phyloP scores from a whole-genome alignment of 148 eudicot species.

The Rhododendron ferrugineum region DNA sequence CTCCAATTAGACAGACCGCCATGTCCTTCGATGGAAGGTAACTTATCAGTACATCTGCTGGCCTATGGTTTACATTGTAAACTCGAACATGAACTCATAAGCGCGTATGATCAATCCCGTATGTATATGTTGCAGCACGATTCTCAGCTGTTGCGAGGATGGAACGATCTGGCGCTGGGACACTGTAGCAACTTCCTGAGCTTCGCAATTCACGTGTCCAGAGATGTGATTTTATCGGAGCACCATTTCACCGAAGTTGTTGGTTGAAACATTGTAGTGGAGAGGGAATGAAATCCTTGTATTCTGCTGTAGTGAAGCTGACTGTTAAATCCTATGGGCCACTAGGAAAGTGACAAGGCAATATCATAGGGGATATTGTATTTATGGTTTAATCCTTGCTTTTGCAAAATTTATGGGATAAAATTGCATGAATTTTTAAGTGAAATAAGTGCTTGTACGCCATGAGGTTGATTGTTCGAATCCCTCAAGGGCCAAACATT shows the following conservation, averaged over 20 bases:
- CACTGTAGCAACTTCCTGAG: constrained; percentile 42
- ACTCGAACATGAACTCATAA: neutral
- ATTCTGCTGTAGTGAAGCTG: neutral
- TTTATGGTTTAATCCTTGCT: neutral
- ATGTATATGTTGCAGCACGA: constrained; percentile 58
- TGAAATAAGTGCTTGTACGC: neutral
- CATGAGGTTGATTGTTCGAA: too few species aligned
- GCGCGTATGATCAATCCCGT: neutral
- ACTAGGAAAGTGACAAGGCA: neutral
- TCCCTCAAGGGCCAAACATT: too few species aligned
- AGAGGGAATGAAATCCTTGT: neutral
- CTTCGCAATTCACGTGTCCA: neutral
- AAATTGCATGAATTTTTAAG: neutral
- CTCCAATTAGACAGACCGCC: constrained; percentile 92
- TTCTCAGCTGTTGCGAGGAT: constrained; percentile 87
- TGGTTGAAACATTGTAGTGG: neutral
- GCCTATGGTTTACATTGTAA: neutral
- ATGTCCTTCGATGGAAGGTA: constrained; percentile 98
- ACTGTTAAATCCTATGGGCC: neutral
- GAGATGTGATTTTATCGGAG: neutral
- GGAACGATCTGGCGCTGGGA: constrained; percentile 99
- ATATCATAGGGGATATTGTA: neutral
- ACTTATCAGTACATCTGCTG: neutral
- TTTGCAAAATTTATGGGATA: neutral
- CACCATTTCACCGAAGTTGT: neutral